Evolutionary conservation across 2,329 filamentous ascomycete species (phyloP), one percentile per base, ranked within the genome.

Genomic region (Fusarium agapanthi): DNA sequence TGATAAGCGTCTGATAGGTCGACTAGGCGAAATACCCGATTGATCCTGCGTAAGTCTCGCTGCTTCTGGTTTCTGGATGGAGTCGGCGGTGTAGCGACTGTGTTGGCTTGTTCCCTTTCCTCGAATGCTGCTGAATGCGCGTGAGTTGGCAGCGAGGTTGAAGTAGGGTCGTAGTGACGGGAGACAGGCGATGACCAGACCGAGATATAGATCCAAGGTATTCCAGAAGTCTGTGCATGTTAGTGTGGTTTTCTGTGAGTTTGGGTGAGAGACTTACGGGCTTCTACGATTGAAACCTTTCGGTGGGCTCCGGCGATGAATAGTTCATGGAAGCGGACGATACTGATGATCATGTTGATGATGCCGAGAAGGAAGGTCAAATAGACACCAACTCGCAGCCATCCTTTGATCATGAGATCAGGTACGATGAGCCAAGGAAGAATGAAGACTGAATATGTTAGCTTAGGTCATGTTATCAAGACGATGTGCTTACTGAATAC

Each of bases 141-240:
- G 68, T 10, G 68, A 71, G 24, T 71, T 64, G 3, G 68, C 22
- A 9, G 67, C 68, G 24, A 71, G 69, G 28, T 67, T 71, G 32
- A 72, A 72, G 28, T 72, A 72, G 10, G 69, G 69, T 4, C 69
- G 55, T 7, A 72, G 14, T 1, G 69, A 62, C 2, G 69, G 69
- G 3, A 72, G 38, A 28, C 69, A 72, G 2, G 69, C 55, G 6
- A 72, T 65, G 11, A 72, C 64, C 1, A 72, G 40, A 9, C 68
- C 68, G 4, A 72, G 64, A 8, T 72, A 69, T 5, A 61, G 8
- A 11, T 72, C 68, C 20, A 72, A 12, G 0, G 68, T 61, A 1
- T 57, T 61, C 69, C 68, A 72, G 12, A 72, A 67, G 16, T 72
- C 69, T 72, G 6, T 0, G 6, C 6, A 4, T 54, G 14, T 67